Evolutionary conservation across 192 early-diverging fungal species (phyloP).

Genomic region (Mortierella claussenii): DNA sequence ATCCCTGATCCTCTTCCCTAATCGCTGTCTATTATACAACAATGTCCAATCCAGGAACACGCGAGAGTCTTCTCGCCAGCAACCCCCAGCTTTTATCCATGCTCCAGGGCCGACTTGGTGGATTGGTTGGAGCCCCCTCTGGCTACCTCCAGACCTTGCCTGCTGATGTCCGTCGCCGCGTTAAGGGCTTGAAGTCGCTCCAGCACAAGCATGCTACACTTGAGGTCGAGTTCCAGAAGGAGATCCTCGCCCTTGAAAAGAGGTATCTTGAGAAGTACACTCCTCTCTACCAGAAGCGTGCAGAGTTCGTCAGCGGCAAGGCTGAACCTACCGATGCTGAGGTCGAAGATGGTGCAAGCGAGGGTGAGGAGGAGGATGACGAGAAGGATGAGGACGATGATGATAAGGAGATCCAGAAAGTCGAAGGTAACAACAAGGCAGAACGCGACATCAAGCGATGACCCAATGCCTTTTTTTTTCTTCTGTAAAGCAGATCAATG

Average conservation of each 20-base stretch:
- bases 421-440: constrained; percentile 18
- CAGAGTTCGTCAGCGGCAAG: constrained; percentile 78
- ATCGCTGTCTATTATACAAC: neutral
- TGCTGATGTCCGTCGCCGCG: constrained; percentile 81
- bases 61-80: constrained; percentile 33
- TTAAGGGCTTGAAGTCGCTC: constrained; percentile 88
- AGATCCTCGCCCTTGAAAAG: constrained; percentile 95
- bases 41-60: constrained; percentile 1
- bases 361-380: constrained; percentile 69
- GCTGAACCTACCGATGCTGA: constrained; percentile 94
- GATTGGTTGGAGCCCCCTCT: constrained; percentile 81
- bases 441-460: neutral
- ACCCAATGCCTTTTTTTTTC: neutral
- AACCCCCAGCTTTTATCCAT: constrained; percentile 77
- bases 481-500: neutral
- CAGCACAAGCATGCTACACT: constrained; percentile 89
- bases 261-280: constrained; percentile 89
- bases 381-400: constrained; percentile 66
- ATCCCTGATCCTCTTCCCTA: neutral
- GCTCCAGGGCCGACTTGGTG: constrained; percentile 81
- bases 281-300: constrained; percentile 93
- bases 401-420: constrained; percentile 53
- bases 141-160: constrained; percentile 80
- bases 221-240: constrained; percentile 91
- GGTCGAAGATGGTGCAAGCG: constrained; percentile 69